Conservation (phyloP, 2,329 filamentous ascomycete species). For the Xylaria hypoxylon region DNA sequence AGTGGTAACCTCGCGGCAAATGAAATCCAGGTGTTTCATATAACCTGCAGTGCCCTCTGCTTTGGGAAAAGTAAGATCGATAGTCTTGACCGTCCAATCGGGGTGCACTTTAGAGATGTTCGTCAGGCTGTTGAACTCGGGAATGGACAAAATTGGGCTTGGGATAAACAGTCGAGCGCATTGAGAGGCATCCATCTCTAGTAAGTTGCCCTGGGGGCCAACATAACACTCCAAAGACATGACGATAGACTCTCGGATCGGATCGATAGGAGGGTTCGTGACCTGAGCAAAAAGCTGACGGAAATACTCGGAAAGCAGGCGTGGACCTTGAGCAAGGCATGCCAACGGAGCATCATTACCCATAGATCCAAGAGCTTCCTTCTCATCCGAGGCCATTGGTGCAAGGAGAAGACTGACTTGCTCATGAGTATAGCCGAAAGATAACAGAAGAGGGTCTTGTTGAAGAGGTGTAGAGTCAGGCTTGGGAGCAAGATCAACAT, state of each 20-base stretch:
- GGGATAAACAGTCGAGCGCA: slow-evolving; percentile 87
- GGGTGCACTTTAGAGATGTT: slow-evolving; percentile 79
- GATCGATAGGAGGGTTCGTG: slow-evolving; percentile 97
- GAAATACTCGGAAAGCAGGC: slow-evolving; percentile 95
- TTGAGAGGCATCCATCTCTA: slow-evolving; percentile 92
- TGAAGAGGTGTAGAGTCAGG: slow-evolving; percentile 79
- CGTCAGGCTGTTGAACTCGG: slow-evolving; percentile 89
- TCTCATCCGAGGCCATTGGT: slow-evolving; percentile 97
- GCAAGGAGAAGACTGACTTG: slow-evolving; percentile 92
- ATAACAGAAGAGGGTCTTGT: slow-evolving; percentile 83
- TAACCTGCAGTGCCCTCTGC: slow-evolving; percentile 85
- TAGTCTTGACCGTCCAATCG: slow-evolving; percentile 87
- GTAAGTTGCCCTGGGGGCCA: slow-evolving; percentile 91
- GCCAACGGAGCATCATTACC: slow-evolving; percentile 95
- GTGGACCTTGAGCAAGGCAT: slow-evolving; percentile 88
- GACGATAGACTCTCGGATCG: slow-evolving; percentile 95
- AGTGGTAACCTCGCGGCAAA: slow-evolving; percentile 85
- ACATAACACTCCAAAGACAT: slow-evolving; percentile 98
- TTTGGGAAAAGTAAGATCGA: slow-evolving; percentile 95
- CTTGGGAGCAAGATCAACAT: slow-evolving; percentile 72
- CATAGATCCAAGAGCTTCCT: slow-evolving; percentile 97
- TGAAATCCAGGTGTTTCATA: slow-evolving; percentile 85
- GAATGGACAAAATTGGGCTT: slow-evolving; percentile 88
- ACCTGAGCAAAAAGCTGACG: slow-evolving; percentile 97
- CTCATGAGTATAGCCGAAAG: slow-evolving; percentile 95